Base-by-base conservation (phyloP, 371 early-diverging fungal genomes). In the Lichtheimia ramosa region DNA sequence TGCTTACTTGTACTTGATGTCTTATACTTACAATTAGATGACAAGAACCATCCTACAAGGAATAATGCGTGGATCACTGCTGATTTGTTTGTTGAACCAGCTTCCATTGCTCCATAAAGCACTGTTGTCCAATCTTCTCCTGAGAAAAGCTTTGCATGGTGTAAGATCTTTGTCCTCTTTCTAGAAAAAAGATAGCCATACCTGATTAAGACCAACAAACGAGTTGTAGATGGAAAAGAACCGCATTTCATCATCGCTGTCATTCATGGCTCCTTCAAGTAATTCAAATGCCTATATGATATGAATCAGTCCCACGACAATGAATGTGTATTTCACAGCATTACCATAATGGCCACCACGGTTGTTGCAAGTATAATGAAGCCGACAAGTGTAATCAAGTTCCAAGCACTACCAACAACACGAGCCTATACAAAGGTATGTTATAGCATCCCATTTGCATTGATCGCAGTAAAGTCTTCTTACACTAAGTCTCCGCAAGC, bases 111-210 rank as follows among this genome's bases (percentile, higher is more conserved):
- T 54, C 66, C 70, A 51, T 84, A 85, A 13, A 89, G 59, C 14
- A 86, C 75, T 14, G 77, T 79, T 0, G 87, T 84, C 89, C 89
- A 89, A 65, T 87, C 79, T 54, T 86, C 86, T 24, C 86, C 87
- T 18, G 87, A 86, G 63, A 89, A 86, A 15, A 89, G 51, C 84
- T 83, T 61, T 49, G 58, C 5, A 43, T 10, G 28, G 16, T n/a
- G 10, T 58, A 50, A 54, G 34, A 6, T 84, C n/a, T 87, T 87
- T 87, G 64, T 87, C 79, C 52, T 86, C 86, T 24, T 86, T 86
- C 20, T 86, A 84, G 62, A 89, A 86, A 14, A 89, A 50, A 82
- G 83, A 62, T 49, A 59, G 1, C 48, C 62, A 58, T 70, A 81
- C 85, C 70, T 87, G 87, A 66, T 84, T 78, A 48, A 85, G 65